phyloP scores from a whole-genome alignment of 2,329 filamentous ascomycete genomes.

The Cadophora sp. region DNA sequence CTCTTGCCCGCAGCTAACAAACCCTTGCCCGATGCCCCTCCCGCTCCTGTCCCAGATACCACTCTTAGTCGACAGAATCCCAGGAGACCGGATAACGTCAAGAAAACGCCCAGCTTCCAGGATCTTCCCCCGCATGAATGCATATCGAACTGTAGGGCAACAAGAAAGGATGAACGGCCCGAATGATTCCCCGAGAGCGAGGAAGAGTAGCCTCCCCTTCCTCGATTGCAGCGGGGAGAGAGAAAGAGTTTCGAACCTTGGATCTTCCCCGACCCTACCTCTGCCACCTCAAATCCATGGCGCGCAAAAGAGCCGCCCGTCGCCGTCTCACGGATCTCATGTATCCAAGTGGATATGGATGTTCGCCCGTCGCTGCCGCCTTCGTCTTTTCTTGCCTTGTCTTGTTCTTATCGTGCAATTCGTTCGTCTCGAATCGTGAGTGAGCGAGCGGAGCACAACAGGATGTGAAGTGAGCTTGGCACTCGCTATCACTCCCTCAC shows the following conservation, averaged over 20 bases:
- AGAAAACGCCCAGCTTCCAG: neutral
- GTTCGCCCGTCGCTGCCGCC: neutral
- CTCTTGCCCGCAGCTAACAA: conserved; percentile 2
- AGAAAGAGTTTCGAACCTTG: neutral
- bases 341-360: conserved; percentile 1
- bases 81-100: neutral
- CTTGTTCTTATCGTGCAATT: conserved; percentile 23
- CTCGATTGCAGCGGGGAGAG: conserved; percentile 1
- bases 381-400: neutral
- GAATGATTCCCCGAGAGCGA: conserved; percentile 3
- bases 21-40: conserved; percentile 1
- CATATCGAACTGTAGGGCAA: neutral
- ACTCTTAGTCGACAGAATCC: neutral
- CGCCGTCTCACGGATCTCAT: neutral
- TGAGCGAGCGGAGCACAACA: conserved; percentile 6
- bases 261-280: neutral
- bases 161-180: conserved; percentile 13
- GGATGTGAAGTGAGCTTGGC: neutral
- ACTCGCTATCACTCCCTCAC: neutral
- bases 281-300: neutral
- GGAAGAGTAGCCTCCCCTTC: neutral
- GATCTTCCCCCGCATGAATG: conserved; percentile 2
- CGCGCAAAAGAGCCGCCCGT: conserved; percentile 22
- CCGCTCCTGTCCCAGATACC: neutral
- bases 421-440: no score